phyloP scores from a whole-genome alignment of 2,329 filamentous ascomycete species.

The Nannizziopsis arthrosporioides region DNA sequence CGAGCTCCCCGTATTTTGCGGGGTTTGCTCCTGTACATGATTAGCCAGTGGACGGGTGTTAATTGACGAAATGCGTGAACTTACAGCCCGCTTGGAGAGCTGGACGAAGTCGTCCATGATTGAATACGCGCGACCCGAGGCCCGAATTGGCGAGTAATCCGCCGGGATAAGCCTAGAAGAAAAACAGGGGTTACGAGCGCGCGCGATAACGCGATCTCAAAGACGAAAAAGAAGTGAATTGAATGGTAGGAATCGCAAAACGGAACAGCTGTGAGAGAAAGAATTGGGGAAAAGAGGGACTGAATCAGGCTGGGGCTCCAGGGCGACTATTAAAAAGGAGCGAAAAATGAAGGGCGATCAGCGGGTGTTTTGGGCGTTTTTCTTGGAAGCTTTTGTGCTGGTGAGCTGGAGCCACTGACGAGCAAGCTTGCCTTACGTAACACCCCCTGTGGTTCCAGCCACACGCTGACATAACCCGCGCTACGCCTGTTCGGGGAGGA shows the following conservation, averaged over 20 bases:
- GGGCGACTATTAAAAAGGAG: not conserved
- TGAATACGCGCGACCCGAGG: not conserved
- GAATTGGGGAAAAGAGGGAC: not conserved
- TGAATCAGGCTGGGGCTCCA: not conserved
- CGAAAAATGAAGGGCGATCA: slow-evolving; percentile 6
- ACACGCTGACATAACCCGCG: slow-evolving; percentile 1
- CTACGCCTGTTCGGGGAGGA: not conserved
- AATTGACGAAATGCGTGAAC: not conserved
- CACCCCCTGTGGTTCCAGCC: not conserved
- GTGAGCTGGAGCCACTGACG: slow-evolving; percentile 3
- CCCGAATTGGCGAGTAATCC: too few species aligned
- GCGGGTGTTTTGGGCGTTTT: not conserved
- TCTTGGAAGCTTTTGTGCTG: not conserved
- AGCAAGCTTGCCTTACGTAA: not conserved
- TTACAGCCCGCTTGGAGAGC: slow-evolving; percentile 13
- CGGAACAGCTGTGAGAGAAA: slow-evolving; percentile 5
- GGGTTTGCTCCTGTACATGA: slow-evolving; percentile 7
- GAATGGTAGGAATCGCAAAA: not conserved
- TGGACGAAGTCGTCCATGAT: slow-evolving; percentile 13
- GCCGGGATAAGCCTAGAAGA: not conserved
- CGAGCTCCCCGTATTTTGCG: slow-evolving; percentile 18
- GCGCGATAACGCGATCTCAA: too few species aligned
- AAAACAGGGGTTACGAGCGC: not conserved
- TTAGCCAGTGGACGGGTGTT: not conserved
- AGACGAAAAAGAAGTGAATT: too few species aligned